Conservation (phyloP, 768 basidiomycete species). For the Amanita rubescens region DNA sequence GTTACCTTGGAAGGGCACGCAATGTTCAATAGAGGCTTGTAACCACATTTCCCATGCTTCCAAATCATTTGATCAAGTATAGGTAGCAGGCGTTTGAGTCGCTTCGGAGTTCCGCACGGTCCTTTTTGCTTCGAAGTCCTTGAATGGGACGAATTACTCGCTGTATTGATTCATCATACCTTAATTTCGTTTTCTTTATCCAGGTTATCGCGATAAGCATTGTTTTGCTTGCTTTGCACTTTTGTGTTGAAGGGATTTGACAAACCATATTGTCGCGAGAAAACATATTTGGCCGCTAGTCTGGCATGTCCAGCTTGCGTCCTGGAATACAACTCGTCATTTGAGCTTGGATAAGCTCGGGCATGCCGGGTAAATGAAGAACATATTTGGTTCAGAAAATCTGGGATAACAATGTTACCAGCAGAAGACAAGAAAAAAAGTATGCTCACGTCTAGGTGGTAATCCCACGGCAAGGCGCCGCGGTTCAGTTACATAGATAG, state of each 20-base stretch:
- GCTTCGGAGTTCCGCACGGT: conserved; percentile 61
- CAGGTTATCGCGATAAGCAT: conserved; percentile 40
- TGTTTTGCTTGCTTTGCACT: conserved; percentile 15
- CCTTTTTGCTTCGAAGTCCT: conserved; percentile 28
- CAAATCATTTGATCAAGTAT: conserved; percentile 56
- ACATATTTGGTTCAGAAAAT: conserved; percentile 55
- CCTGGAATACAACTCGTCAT: conserved; percentile 38
- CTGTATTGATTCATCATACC: conserved; percentile 29
- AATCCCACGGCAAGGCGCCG: conserved; percentile 54
- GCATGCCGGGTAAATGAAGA: conserved; percentile 33
- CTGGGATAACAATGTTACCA: conserved; percentile 27
- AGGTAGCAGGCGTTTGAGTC: conserved; percentile 49
- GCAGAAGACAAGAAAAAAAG: not conserved
- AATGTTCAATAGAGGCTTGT: conserved; percentile 53
- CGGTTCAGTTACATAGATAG: conserved; percentile 43
- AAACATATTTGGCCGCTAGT: conserved; percentile 75
- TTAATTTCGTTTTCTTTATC: conserved; percentile 67
- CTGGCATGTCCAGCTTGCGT: conserved; percentile 44
- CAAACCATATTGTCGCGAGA: conserved; percentile 73
- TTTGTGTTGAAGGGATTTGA: conserved; percentile 44
- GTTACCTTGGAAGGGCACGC: conserved; percentile 75
- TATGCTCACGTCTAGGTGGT: conserved; percentile 52
- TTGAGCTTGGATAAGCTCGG: conserved; percentile 18
- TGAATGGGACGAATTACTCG: not conserved
- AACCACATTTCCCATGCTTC: conserved; percentile 64